phyloP scores from a whole-genome alignment of 2,329 filamentous ascomycete species.

The Thelonectria blattea region DNA sequence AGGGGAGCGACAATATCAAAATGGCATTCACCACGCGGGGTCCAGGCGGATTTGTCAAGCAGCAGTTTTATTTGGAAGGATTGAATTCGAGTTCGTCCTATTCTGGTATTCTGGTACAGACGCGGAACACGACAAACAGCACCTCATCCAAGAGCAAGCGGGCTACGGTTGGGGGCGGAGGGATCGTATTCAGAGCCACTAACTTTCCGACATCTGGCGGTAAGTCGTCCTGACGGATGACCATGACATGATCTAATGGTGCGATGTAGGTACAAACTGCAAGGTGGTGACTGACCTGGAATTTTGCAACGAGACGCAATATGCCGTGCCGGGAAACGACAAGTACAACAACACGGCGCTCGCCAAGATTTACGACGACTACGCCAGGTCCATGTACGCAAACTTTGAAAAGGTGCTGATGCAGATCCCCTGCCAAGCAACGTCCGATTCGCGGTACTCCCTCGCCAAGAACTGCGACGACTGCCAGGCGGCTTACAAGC shows the following conservation, averaged over 20 bases:
- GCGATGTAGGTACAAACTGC: slow-evolving; percentile 73
- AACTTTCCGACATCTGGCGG: slow-evolving; percentile 80
- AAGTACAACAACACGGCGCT: slow-evolving; percentile 67
- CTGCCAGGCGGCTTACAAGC: slow-evolving; percentile 83
- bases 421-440: slow-evolving; percentile 85
- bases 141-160: slow-evolving; percentile 52
- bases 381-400: slow-evolving; percentile 71
- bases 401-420: slow-evolving; percentile 83
- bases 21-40: slow-evolving; percentile 74
- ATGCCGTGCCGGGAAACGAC: slow-evolving; percentile 85
- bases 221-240: slow-evolving; percentile 48
- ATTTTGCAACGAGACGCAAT: slow-evolving; percentile 88
- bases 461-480: slow-evolving; percentile 77
- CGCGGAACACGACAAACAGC: slow-evolving; percentile 53
- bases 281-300: slow-evolving; percentile 84
- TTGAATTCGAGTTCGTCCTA: slow-evolving; percentile 78
- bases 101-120: slow-evolving; percentile 70
- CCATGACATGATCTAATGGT: slow-evolving; percentile 7
- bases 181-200: slow-evolving; percentile 73
- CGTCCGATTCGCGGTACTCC: slow-evolving; percentile 76
- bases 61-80: slow-evolving; percentile 84
- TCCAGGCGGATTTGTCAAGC: slow-evolving; percentile 71
- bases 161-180: slow-evolving; percentile 70
- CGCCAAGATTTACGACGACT: slow-evolving; percentile 76
- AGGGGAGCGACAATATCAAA: slow-evolving; percentile 53